These are phyloP conservation scores for Hymenotorrendiella dingleyae DNA, from an alignment of 2,329 filamentous ascomycete species.

Conservation along the genomic window DNA sequence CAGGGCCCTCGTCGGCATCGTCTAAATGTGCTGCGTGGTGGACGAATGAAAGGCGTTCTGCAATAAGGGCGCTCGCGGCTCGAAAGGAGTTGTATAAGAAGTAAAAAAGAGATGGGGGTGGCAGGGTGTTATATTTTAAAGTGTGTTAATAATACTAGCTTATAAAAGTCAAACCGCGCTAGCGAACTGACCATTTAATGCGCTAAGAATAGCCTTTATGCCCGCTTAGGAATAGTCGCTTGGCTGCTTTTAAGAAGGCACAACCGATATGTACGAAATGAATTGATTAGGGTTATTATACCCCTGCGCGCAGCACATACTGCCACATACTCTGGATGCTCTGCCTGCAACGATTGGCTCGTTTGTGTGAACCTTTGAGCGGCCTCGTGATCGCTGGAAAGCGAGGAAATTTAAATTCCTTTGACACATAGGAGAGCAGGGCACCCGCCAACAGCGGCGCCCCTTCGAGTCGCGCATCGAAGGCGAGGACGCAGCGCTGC, in stretches of 20 bases:
- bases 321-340: too few species aligned
- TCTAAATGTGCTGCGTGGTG: neutral
- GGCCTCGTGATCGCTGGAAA: too few species aligned
- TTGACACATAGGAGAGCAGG: too few species aligned
- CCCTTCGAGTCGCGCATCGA: too few species aligned
- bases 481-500: too few species aligned
- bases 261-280: neutral
- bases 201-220: conserved; percentile 12
- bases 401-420: too few species aligned
- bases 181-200: conserved; percentile 7
- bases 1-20: neutral
- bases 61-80: neutral
- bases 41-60: conserved; percentile 5
- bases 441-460: too few species aligned
- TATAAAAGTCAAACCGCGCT: conserved; percentile 14
- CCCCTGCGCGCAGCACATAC: too few species aligned
- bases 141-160: conserved; percentile 12
- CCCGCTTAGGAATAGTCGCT: conserved; percentile 4
- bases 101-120: conserved; percentile 2
- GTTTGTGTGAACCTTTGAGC: too few species aligned
- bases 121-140: conserved; percentile 11
- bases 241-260: conserved; percentile 4
- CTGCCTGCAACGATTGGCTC: too few species aligned
- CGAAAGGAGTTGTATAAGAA: neutral
- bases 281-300: too few species aligned